Percentiles rank a stretch among this genome's conserved stretches.
These are phyloP conservation scores for Daldinia loculata DNA, from an alignment of 495 filamentous ascomycete genomes.

Conservation along the genomic window DNA sequence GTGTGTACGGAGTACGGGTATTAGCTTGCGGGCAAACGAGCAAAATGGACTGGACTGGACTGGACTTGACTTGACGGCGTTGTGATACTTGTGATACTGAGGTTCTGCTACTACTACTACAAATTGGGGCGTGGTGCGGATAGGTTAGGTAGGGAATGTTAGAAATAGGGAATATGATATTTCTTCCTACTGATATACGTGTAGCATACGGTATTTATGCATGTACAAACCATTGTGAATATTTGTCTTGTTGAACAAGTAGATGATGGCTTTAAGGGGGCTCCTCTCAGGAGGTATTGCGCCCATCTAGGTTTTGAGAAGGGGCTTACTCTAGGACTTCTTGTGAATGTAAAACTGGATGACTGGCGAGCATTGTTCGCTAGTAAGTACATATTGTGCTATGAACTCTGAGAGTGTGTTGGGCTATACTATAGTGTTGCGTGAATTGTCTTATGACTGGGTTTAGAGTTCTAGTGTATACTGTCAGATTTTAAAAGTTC, in stretches of 20 bases:
- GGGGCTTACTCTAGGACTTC: no score
- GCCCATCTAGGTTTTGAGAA: no score
- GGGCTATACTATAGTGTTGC: no score
- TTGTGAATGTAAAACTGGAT: no score
- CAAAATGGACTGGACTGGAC: slow-evolving; percentile 1
- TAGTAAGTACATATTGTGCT: no score
- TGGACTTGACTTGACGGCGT: slow-evolving; percentile 3
- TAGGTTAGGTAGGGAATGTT: neutral
- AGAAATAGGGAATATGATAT: neutral
- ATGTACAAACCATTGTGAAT: neutral
- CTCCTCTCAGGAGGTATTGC: no score
- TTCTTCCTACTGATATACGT: neutral
- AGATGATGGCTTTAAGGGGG: no score
- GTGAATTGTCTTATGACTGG: no score
- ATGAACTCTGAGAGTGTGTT: no score
- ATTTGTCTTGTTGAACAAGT: neutral
- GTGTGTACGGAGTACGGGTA: slow-evolving; percentile 25
- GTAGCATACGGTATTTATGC: neutral
- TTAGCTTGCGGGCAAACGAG: neutral
- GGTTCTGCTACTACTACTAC: slow-evolving; percentile 7
- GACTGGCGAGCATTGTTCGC: no score
- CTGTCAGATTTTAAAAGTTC: no score
- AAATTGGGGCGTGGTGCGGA: neutral
- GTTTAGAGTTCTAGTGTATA: no score
- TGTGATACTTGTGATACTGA: neutral